Evolutionary conservation across 75 land plant species (phyloP).

Genomic region (Picea sitchensis): DNA sequence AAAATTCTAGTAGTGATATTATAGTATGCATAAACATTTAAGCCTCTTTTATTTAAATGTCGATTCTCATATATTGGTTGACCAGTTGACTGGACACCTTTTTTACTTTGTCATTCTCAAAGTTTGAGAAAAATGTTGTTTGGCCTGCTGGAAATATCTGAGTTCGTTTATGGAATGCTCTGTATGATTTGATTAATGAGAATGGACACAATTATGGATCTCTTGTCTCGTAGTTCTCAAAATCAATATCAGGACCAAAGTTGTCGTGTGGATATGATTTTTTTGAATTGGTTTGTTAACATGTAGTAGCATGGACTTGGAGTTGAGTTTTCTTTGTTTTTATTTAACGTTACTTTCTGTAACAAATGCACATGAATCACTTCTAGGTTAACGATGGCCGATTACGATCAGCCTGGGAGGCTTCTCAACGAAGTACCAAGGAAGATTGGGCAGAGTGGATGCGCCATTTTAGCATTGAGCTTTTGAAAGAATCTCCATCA

Average conservation of each 20-base stretch:
- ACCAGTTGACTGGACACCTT: background rate
- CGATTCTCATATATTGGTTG: background rate
- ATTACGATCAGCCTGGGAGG: slow-evolving; percentile 92
- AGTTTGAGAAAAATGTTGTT: background rate
- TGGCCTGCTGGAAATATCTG: background rate
- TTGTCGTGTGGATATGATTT: background rate
- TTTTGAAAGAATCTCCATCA: slow-evolving; percentile 93
- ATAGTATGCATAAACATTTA: no score
- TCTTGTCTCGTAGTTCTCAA: background rate
- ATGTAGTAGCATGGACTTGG: background rate
- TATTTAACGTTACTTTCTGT: background rate
- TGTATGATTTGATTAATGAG: background rate
- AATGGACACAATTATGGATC: background rate
- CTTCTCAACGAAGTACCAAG: slow-evolving; percentile 94
- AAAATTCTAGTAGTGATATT: no score
- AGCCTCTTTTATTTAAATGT: background rate
- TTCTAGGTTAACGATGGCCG: slow-evolving; percentile 86
- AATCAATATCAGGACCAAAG: background rate
- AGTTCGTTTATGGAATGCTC: background rate
- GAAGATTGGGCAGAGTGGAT: slow-evolving; percentile 99
- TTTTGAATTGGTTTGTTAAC: background rate
- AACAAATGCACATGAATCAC: slow-evolving; percentile 4
- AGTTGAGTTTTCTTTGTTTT: background rate
- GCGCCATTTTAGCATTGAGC: slow-evolving; percentile 99
- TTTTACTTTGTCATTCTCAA: background rate